Base-by-base conservation (phyloP, 2,329 filamentous ascomycete genomes). In the Pseudogymnoascus sp. region DNA sequence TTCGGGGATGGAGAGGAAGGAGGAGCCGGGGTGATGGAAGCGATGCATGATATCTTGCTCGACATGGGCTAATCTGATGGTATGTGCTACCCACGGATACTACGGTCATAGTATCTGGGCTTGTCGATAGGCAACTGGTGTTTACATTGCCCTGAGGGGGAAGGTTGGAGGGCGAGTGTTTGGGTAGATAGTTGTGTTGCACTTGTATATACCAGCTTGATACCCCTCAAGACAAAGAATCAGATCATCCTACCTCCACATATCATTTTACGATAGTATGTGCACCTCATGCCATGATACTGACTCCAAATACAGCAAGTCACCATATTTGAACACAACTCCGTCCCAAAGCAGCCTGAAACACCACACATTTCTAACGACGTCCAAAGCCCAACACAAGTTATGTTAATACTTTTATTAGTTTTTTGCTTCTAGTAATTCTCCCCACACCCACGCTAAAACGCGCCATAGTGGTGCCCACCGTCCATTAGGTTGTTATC, bases 401-500 rank as follows among this genome's bases (percentile, higher is more conserved):
- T 34, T 6, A 34, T 34, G 26, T 54, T 57, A 57, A 57, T 57
- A 5, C 26, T 57, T 57, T 45, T 57, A 18, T 34, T 57, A 18
- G 34, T 57, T 57, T 57, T 57, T 57, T 57, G 29, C 29, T 34
- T 57, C 11, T 18, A 34, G 10, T 57, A 12, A 14, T 34, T 54
- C 14, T 31, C 7, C 23, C 8, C 14, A 34, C n/a, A 34, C n/a
- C 18, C 47, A 10, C 47, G 12, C n/a, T 34, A 34, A 54, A 57
- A 16, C 10, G n/a, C 16, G 47, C 29, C 11, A 26, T 54, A n/a
- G 47, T 57, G 47, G 1, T 31, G 7, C 6, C 29, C n/a, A 5
- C 47, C 26, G 29, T 34, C 47, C 47, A 57, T 57, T 57, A 57
- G 47, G 47, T 57, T 47, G 6, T 54, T 54, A 57, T 57, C 47